Evolutionary conservation across 345 rosid species (phyloP), one percentile per base, ranked within the genome.

Genomic region (Salix brachista): DNA sequence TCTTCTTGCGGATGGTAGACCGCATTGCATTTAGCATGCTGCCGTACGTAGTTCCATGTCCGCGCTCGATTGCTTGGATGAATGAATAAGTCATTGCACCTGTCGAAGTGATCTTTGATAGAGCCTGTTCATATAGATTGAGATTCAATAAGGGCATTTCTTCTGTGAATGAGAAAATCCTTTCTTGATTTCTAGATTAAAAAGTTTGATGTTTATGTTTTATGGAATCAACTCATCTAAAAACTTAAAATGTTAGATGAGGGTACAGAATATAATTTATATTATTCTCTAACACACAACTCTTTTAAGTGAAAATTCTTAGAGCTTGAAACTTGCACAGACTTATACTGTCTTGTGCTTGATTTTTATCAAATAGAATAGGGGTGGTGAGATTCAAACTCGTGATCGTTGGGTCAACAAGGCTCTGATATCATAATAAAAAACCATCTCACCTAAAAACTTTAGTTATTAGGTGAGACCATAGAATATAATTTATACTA

Each of bases 61-160:
- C 97, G 5, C 86, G 88, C 81, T 94, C 96, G 58, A 91, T 75
- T 70, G 97, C 97, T 80, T 90, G 94, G 77, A 94, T 90, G 86
- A 95, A 92, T 62, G 97, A 81, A 73, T 89, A 95, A 12, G 99
- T 95, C 96, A 95, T 91, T n/a, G 94, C 99, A 58, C 99, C 99
- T 0, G 97, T 95, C 34, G 93, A 91, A 26, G 93, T 83, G 70
- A 86, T 81, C 75, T 76, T 89, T 19, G 99, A 87, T 26, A 93
- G 72, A 68, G 94, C 91, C 98, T 91, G 89, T 18, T 14, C 66
- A 48, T 18, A 73, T 69, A 44, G 65, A n/a, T 71, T 52, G 37
- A 60, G 69, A 62, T 36, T 32, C 5, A 69, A 62, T 25, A 17
- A 66, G 42, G 6, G 36, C 17, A 17, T 66, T 32, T 12, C 65